Evolutionary conservation across 768 basidiomycete genomes (phyloP).

Genomic region (Sporobolomyces pararoseus): DNA sequence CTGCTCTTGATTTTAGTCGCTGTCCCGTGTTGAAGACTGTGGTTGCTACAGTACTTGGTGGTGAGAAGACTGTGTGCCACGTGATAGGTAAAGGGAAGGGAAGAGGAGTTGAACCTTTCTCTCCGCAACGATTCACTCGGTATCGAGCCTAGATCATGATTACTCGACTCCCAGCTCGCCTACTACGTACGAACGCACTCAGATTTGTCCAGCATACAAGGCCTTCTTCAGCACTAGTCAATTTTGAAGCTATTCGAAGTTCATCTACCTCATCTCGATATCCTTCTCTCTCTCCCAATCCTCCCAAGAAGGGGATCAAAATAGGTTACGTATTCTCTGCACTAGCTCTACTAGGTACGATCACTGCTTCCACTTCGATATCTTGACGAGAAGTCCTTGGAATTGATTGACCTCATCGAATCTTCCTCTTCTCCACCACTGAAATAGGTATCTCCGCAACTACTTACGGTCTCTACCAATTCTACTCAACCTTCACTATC

Average conservation of each 20-base stretch:
- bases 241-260: not conserved
- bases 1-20: no score
- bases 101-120: not conserved
- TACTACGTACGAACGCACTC: not conserved
- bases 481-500: conserved; percentile 37
- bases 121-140: not conserved
- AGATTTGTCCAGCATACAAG: not conserved
- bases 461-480: conserved; percentile 35
- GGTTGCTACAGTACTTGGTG: no score
- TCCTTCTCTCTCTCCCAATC: conserved; percentile 7
- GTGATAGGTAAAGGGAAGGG: not conserved
- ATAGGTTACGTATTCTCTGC: conserved; percentile 29
- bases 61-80: no score
- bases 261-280: conserved; percentile 1
- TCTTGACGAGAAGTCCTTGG: no score
- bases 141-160: not conserved
- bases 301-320: conserved; percentile 25
- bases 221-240: not conserved
- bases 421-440: no score
- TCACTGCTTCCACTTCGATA: no score
- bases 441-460: conserved; percentile 35
- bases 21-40: no score
- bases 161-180: not conserved
- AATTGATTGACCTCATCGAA: not conserved
- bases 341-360: conserved; percentile 32